Percentiles rank a stretch among this genome's conserved stretches.
Conservation (phyloP, 2,329 filamentous ascomycete genomes). For the Fusarium torreyae region DNA sequence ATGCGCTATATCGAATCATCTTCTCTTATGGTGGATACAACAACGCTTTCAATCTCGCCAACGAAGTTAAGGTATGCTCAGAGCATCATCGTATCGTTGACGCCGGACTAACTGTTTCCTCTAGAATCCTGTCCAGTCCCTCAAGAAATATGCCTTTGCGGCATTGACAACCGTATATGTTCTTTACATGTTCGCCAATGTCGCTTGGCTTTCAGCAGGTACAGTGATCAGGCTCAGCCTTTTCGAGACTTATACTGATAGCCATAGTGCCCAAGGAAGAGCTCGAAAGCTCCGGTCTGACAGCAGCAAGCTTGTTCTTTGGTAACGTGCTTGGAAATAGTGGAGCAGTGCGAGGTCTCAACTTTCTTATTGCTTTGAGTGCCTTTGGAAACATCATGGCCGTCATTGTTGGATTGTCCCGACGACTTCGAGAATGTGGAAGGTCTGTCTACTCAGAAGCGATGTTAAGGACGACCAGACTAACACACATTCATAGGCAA, state of each 20-base stretch:
- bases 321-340: slow-evolving; percentile 67
- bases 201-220: slow-evolving; percentile 69
- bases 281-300: slow-evolving; percentile 65
- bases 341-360: slow-evolving; percentile 67
- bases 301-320: slow-evolving; percentile 72
- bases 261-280: slow-evolving; percentile 64
- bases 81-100: background rate
- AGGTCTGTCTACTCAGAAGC: background rate
- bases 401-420: slow-evolving; percentile 68
- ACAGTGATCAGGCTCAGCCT: background rate
- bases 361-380: slow-evolving; percentile 70
- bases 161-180: slow-evolving; percentile 66
- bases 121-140: slow-evolving; percentile 70
- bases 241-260: background rate
- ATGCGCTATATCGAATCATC: slow-evolving; percentile 70
- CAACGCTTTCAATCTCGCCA: slow-evolving; percentile 74
- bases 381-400: slow-evolving; percentile 72
- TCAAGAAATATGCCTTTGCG: slow-evolving; percentile 64
- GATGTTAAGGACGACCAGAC: too few relatives aligned
- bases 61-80: slow-evolving; percentile 58
- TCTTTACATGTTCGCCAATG: slow-evolving; percentile 71
- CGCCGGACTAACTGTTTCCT: slow-evolving; percentile 44
- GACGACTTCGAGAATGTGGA: slow-evolving; percentile 73
- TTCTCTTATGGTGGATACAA: slow-evolving; percentile 71
- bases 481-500: slow-evolving; percentile 57